Percentiles rank a stretch among this genome's conserved stretches.
phyloP scores from a whole-genome alignment of 1,139 yeast genomes.

The Kurtzmaniella quercitrusa region DNA sequence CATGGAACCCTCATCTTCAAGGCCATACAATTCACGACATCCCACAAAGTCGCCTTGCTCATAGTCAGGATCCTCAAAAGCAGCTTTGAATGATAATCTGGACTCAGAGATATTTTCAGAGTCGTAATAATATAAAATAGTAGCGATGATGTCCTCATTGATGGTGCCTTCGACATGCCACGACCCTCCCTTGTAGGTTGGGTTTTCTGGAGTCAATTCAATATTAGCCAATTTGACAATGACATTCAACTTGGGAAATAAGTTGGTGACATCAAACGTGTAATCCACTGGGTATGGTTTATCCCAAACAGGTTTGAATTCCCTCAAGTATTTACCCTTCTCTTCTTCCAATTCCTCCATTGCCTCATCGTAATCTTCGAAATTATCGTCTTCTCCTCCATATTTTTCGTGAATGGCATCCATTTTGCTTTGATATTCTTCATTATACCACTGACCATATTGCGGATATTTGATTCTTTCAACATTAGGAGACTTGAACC shows the following conservation, averaged over 20 bases:
- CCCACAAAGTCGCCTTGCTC: conserved; percentile 29
- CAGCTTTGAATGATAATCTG: conserved; percentile 25
- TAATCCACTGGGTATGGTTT: conserved; percentile 14
- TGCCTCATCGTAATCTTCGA: background rate
- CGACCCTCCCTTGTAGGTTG: conserved; percentile 35
- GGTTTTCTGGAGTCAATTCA: conserved; percentile 38
- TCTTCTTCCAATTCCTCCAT: conserved; percentile 10
- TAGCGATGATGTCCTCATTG: conserved; percentile 40
- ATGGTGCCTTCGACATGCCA: conserved; percentile 45
- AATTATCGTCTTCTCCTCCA: conserved; percentile 9
- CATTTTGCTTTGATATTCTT: conserved; percentile 11
- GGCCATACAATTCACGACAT: conserved; percentile 21
- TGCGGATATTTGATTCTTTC: conserved; percentile 16
- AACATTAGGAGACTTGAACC: conserved; percentile 16
- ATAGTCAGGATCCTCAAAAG: conserved; percentile 30
- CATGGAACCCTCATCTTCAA: conserved; percentile 24
- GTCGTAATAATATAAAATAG: conserved; percentile 40
- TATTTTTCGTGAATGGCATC: conserved; percentile 9
- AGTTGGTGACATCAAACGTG: conserved; percentile 13
- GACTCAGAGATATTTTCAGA: conserved; percentile 35
- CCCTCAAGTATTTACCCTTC: conserved; percentile 12
- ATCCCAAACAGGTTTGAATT: conserved; percentile 13
- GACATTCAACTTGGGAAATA: conserved; percentile 25
- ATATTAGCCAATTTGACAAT: conserved; percentile 40
- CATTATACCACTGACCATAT: conserved; percentile 14